Evolutionary conservation across 2,329 filamentous ascomycete species (phyloP).

Genomic region (Cryphonectria parasitica): DNA sequence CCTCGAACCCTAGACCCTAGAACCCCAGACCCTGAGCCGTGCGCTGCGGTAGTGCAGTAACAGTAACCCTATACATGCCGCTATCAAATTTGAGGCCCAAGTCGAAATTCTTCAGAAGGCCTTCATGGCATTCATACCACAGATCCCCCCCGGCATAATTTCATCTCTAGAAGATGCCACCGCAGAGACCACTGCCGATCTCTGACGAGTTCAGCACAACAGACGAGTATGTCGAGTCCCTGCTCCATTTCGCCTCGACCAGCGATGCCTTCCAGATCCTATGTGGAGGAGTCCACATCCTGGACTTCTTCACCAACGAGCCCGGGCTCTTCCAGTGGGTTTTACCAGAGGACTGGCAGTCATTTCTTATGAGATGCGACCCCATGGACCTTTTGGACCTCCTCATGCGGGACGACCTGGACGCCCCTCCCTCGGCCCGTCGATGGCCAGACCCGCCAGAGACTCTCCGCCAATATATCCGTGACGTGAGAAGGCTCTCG

Average conservation of each 20-base stretch:
- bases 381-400: slow-evolving; percentile 80
- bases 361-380: slow-evolving; percentile 72
- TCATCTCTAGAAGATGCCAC: slow-evolving; percentile 45
- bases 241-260: slow-evolving; percentile 75
- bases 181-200: slow-evolving; percentile 66
- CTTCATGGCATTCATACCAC: not conserved
- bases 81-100: not conserved
- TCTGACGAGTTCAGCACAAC: slow-evolving; percentile 68
- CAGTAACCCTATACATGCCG: not conserved
- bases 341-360: slow-evolving; percentile 79
- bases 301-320: slow-evolving; percentile 90
- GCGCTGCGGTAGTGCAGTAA: not conserved
- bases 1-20: not conserved
- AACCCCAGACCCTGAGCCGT: not conserved
- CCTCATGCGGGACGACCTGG: slow-evolving; percentile 76
- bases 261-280: slow-evolving; percentile 81
- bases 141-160: not conserved
- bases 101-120: not conserved
- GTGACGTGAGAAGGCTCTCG: slow-evolving; percentile 69
- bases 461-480: slow-evolving; percentile 73
- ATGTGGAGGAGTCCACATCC: slow-evolving; percentile 95
- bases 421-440: slow-evolving; percentile 36
- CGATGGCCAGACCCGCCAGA: slow-evolving; percentile 45
- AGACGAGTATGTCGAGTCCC: slow-evolving; percentile 77
- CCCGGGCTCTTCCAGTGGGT: slow-evolving; percentile 81